phyloP scores from a whole-genome alignment of 371 early-diverging fungal species.

The Mucor saturninus region DNA sequence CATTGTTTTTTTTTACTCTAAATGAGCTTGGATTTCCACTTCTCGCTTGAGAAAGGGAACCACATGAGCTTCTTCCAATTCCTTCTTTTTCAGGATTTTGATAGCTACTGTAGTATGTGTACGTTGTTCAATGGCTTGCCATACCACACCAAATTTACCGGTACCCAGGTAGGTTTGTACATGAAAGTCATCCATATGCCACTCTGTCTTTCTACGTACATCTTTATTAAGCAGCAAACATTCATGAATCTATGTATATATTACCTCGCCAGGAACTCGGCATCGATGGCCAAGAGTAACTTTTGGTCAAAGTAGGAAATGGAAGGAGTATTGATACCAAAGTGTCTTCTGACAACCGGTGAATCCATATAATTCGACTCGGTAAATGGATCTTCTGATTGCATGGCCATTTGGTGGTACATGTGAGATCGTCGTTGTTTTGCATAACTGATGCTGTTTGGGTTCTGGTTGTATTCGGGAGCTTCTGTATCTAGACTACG shows the following conservation, averaged over 20 bases:
- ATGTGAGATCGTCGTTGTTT: slow-evolving; percentile 34
- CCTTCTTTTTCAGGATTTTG: slow-evolving; percentile 90
- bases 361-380: slow-evolving; percentile 43
- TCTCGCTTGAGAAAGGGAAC: slow-evolving; percentile 70
- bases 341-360: slow-evolving; percentile 40
- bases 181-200: slow-evolving; percentile 94
- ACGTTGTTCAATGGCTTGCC: slow-evolving; percentile 88
- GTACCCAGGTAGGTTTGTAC: slow-evolving; percentile 92
- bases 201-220: slow-evolving; percentile 30
- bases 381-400: not conserved
- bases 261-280: not conserved
- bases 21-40: slow-evolving; percentile 96
- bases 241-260: not conserved
- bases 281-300: not conserved
- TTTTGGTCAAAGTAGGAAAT: not conserved
- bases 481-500: slow-evolving; percentile 18
- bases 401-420: slow-evolving; percentile 39
- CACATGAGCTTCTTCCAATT: slow-evolving; percentile 61
- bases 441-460: slow-evolving; percentile 22
- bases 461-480: slow-evolving; percentile 1
- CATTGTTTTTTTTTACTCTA: slow-evolving; percentile 61
- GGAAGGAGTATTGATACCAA: slow-evolving; percentile 31
- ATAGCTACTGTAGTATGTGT: slow-evolving; percentile 91
- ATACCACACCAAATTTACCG: slow-evolving; percentile 98
- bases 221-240: not conserved